Conservation (phyloP, 225 moss, liverwort and hornwort species). For the Sphagnum tenellum region DNA sequence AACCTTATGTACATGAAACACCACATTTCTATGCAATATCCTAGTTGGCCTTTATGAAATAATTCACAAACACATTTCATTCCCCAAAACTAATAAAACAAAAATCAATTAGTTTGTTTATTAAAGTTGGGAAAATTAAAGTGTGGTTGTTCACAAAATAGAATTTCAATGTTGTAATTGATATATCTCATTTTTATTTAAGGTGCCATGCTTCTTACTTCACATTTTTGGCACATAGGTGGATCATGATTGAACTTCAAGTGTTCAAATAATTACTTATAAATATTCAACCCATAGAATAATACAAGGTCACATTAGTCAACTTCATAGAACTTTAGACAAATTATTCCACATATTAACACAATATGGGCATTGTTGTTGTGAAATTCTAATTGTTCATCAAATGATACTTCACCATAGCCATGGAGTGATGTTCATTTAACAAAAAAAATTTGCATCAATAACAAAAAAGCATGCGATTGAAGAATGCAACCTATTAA, state of each 20-base stretch:
- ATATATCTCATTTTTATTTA: not conserved
- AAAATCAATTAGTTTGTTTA: no score
- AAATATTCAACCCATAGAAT: conserved; percentile 5
- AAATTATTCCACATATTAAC: not conserved
- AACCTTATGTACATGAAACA: not conserved
- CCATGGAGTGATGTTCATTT: no score
- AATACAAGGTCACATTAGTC: not conserved
- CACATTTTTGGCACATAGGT: conserved; percentile 41
- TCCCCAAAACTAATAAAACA: no score
- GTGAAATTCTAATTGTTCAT: not conserved
- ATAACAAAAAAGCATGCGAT: no score
- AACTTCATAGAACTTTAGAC: not conserved
- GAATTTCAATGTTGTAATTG: conserved; percentile 3
- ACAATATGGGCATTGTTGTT: not conserved
- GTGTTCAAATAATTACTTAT: conserved; percentile 41
- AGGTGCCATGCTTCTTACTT: conserved; percentile 12
- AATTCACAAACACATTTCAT: no score
- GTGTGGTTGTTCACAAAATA: not conserved
- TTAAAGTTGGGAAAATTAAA: not conserved
- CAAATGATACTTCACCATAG: not conserved
- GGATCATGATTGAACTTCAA: conserved; percentile 61
- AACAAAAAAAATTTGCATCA: no score
- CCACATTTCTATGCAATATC: not conserved
- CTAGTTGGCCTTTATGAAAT: no score
- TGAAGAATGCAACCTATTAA: no score